These are phyloP conservation scores for Drechmeria coniospora DNA, from an alignment of 2,329 filamentous ascomycete genomes.

Conservation along the genomic window DNA sequence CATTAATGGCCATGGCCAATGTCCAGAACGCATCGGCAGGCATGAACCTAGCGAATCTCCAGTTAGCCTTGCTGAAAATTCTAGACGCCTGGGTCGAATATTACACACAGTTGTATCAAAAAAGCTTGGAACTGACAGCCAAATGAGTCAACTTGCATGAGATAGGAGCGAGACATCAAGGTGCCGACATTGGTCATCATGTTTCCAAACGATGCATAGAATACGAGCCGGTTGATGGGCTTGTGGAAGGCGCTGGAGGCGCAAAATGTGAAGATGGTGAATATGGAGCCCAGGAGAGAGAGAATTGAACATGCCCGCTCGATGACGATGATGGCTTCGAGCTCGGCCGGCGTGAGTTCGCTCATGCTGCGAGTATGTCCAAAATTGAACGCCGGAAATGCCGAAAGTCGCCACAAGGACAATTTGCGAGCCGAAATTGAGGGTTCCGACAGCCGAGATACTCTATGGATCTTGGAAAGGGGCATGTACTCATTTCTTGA, in stretches of 20 bases:
- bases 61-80: conserved; percentile 3
- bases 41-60: conserved; percentile 48
- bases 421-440: too few relatives aligned
- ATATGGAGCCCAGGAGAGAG: conserved; percentile 53
- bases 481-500: too few relatives aligned
- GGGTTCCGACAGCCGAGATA: too few relatives aligned
- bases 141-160: conserved; percentile 29
- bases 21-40: conserved; percentile 64
- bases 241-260: conserved; percentile 59
- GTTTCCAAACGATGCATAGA: conserved; percentile 73
- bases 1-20: conserved; percentile 69
- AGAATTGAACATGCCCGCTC: conserved; percentile 56
- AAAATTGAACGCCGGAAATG: neutral
- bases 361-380: neutral
- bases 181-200: conserved; percentile 64
- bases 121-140: conserved; percentile 62
- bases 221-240: conserved; percentile 74
- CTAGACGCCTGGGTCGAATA: neutral
- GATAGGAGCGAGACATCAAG: conserved; percentile 50
- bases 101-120: conserved; percentile 62
- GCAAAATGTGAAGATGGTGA: conserved; percentile 59
- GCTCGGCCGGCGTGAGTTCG: conserved; percentile 16
- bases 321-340: conserved; percentile 41
- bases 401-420: too few relatives aligned
- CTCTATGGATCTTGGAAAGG: too few relatives aligned